Evolutionary conservation across 2,329 filamentous ascomycete genomes (phyloP).

Genomic region (Cercospora sesami): DNA sequence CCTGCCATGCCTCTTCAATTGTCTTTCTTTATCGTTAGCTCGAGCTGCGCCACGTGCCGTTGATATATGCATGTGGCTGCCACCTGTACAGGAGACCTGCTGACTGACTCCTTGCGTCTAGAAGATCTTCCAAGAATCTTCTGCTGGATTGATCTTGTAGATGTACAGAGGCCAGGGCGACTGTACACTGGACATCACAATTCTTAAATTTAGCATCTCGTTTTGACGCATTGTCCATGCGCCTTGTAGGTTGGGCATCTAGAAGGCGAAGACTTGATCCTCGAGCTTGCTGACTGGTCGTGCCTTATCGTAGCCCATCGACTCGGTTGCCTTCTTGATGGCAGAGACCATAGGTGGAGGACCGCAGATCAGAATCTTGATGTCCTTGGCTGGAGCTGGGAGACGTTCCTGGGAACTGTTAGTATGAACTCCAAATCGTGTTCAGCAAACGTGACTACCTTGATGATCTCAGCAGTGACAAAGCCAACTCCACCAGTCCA

Average conservation of each 20-base stretch:
- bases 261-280: constrained; percentile 97
- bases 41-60: background rate
- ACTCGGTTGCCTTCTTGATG: constrained; percentile 93
- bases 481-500: constrained; percentile 95
- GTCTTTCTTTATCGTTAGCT: background rate
- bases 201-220: background rate
- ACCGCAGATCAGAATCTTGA: constrained; percentile 93
- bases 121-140: background rate
- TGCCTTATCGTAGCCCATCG: constrained; percentile 87
- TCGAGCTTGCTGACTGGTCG: constrained; percentile 94
- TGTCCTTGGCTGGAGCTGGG: constrained; percentile 77
- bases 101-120: background rate
- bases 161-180: background rate
- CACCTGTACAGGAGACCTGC: background rate
- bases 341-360: constrained; percentile 95
- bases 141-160: background rate
- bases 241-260: constrained; percentile 14
- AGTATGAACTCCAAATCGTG: constrained; percentile 22
- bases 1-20: background rate
- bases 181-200: background rate
- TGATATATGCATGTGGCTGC: background rate
- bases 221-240: background rate
- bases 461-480: constrained; percentile 93
- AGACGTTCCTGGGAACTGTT: constrained; percentile 63
- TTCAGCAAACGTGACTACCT: constrained; percentile 48